Evolutionary conservation across 2,329 filamentous ascomycete species (phyloP), one percentile per base, ranked within the genome.

Genomic region (Verticillium zaregamsianum): DNA sequence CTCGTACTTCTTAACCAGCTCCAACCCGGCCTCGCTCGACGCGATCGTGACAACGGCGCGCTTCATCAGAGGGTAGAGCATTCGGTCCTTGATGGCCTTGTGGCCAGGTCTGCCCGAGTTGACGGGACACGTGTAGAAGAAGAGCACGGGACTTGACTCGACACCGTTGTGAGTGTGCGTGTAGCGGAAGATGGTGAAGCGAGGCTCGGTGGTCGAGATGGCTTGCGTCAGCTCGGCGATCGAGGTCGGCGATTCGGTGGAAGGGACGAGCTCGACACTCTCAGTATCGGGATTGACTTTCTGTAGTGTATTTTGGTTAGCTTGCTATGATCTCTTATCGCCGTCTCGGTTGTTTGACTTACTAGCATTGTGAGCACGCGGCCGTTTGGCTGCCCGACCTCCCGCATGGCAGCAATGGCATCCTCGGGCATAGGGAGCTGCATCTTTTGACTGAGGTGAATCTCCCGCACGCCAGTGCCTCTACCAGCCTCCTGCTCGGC

Each of bases 51-150:
- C 79, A 3, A 91, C 89, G 28, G 86, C 84, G 12, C 85, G 80
- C 76, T 88, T 88, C 79, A 88, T 88, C 31, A 88, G 78, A 37
- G 91, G 90, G 73, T 95, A 95, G 70, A 95, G 76, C 92, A 96
- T 96, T 66, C 91, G 83, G 76, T 90, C 89, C 78, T 92, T 93
- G 78, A 95, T 90, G 59, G 84, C 79, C 76, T 88, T 91, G 59
- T 82, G 86, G 32, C 80, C 84, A 0, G 84, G 77, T 28, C 45
- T 52, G 45, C n/a, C 45, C n/a, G 45, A 52, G 5, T 88, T 82
- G 8, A 83, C 79, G 0, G 92, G 92, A 73, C 90, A 93, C 6
- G 91, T 94, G 77, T 93, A 94, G 72, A 95, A 87, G 78, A 95
- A 95, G 6, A 94, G 80, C 57, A 94, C 79, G 3, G 88, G 86